Percentiles rank a stretch among this genome's conserved stretches.
Conservation (phyloP, 2,329 filamentous ascomycete species). For the Madurella mycetomatis region DNA sequence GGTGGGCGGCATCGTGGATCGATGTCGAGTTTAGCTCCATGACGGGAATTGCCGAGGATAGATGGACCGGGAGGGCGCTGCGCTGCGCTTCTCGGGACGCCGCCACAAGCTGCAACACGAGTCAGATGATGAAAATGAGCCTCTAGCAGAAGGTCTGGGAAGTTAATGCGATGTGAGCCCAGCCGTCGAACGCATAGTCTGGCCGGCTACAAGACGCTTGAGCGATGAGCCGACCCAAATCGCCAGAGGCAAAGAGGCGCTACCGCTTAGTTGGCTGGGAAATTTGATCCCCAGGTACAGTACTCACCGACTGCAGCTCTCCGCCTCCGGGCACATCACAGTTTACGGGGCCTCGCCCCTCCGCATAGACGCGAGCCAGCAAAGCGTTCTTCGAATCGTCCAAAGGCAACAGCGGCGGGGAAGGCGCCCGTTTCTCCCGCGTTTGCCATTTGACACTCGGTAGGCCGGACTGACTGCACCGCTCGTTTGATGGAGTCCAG, state of each 20-base stretch:
- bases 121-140: background rate
- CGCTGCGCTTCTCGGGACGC: background rate
- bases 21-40: slow-evolving; percentile 53
- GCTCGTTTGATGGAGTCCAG: background rate
- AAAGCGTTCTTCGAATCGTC: background rate
- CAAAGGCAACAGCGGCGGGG: background rate
- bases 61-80: background rate
- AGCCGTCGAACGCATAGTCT: too few species aligned
- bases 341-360: slow-evolving; percentile 1
- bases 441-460: slow-evolving; percentile 4
- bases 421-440: background rate
- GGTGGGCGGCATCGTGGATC: slow-evolving; percentile 54
- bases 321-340: slow-evolving; percentile 1
- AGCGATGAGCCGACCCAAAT: too few species aligned
- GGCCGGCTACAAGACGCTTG: too few species aligned
- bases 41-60: slow-evolving; percentile 11
- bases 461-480: too few species aligned
- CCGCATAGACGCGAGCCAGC: background rate
- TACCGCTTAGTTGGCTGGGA: too few species aligned
- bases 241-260: too few species aligned
- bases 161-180: too few species aligned
- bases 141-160: too few species aligned
- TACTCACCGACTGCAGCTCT: slow-evolving; percentile 18
- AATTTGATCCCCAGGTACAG: background rate
- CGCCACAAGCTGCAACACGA: background rate